Base-by-base conservation (phyloP, 352 stramenopile species). In the Pythium biforme region DNA sequence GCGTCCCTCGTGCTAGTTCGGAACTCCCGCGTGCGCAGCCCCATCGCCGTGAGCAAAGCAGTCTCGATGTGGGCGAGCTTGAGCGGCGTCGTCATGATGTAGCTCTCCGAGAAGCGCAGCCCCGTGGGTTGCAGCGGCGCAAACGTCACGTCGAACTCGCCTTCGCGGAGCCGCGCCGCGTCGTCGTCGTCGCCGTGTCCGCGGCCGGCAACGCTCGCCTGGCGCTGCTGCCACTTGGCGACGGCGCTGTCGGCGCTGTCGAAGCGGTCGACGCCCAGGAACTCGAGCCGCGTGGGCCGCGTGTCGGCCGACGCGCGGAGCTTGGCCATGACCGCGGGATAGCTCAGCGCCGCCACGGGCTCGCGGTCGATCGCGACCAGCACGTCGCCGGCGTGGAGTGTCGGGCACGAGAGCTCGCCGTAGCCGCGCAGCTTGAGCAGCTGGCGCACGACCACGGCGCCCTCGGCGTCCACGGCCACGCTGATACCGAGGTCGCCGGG, bases 121-220 rank as follows among this genome's bases (percentile, higher is more conserved):
- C 73, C 73, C 22, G 68, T 74, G 33, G 64, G 69, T 47, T 81
- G 66, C n/a, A 61, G 65, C 37, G 68, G 29, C 10, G 41, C 52
- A 52, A 81, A 81, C 1, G 55, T 40, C 19, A 78, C 68, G 12
- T 81, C 70, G 41, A 81, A 81, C 58, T 81, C 73, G 39, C 73
- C 73, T 39, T 75, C 73, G 19, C 51, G 59, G 0, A 62, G 47
- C 1, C 56, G 56, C n/a, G 52, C 14, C 6, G 12, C 9, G 34
- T 40, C 51, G n/a, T 61, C 55, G 29, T 61, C 59, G n/a, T 61
- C 55, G 41, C 59, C 59, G 31, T 33, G 43, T 5, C 26, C n/a
- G n/a, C n/a, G n/a, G n/a, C 55, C 19, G n/a, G 34, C 3, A 55
- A 53, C n/a, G 37, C 29, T 33, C 29, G 29, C n/a, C 48, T 75